A percentile compares a stretch with the other conserved stretches of the same genome.
These are phyloP conservation scores for Wickerhamomyces sp. DNA, from an alignment of 1,139 yeast genomes.

Conservation along the genomic window DNA sequence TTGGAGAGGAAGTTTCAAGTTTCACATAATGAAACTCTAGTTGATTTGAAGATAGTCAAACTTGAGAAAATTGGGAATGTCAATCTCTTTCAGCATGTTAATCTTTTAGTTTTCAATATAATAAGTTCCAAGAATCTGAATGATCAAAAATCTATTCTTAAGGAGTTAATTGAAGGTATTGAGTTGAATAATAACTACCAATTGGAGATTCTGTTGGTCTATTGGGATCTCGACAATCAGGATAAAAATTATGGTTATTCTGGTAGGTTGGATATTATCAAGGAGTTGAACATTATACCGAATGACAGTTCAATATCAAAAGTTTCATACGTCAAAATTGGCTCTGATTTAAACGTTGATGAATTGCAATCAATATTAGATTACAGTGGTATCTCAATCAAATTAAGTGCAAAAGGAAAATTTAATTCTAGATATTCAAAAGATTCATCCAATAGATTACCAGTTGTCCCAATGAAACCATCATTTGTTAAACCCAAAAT, in stretches of 20 bases:
- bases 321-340: conserved; percentile 16
- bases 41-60: conserved; percentile 7
- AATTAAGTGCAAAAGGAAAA: conserved; percentile 18
- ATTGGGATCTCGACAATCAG: conserved; percentile 32
- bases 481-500: too few relatives aligned
- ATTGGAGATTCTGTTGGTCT: conserved; percentile 29
- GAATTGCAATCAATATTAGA: conserved; percentile 14
- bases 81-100: conserved; percentile 22
- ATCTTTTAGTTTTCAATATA: conserved; percentile 32
- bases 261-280: conserved; percentile 8
- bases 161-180: conserved; percentile 29
- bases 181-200: conserved; percentile 28
- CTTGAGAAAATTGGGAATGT: conserved; percentile 13
- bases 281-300: conserved; percentile 8
- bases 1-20: conserved; percentile 16
- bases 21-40: background rate
- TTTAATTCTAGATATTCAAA: conserved; percentile 17
- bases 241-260: background rate
- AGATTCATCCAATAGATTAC: background rate
- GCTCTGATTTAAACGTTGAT: conserved; percentile 12
- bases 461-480: background rate
- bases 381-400: conserved; percentile 4
- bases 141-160: conserved; percentile 29
- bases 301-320: conserved; percentile 8
- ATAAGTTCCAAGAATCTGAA: conserved; percentile 27